phyloP scores from a whole-genome alignment of 345 rosid species.

The Populus davidiana region DNA sequence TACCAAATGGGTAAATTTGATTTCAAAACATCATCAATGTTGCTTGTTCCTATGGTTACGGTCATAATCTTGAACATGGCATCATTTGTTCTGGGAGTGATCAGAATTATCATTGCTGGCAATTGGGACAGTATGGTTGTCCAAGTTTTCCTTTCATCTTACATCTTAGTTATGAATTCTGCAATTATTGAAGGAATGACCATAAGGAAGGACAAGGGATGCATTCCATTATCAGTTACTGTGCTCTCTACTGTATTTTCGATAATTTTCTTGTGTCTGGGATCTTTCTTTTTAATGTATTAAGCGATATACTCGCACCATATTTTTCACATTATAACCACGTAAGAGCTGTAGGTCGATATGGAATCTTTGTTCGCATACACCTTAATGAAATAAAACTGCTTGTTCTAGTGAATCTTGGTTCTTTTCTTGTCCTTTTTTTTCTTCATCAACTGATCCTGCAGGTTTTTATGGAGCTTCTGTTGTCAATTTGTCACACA shows the following conservation, averaged over 20 bases:
- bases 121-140: slow-evolving; percentile 15
- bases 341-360: too few relatives aligned
- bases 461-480: too few relatives aligned
- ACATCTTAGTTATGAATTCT: slow-evolving; percentile 29
- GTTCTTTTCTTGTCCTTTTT: too few relatives aligned
- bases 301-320: not conserved
- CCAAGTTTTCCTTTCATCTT: slow-evolving; percentile 33
- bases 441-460: too few relatives aligned
- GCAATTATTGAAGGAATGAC: slow-evolving; percentile 46
- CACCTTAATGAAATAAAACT: too few relatives aligned
- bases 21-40: slow-evolving; percentile 32
- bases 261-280: slow-evolving; percentile 15
- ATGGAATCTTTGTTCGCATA: too few relatives aligned
- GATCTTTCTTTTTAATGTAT: slow-evolving; percentile 26
- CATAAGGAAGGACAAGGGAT: slow-evolving; percentile 40
- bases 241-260: slow-evolving; percentile 16
- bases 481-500: too few relatives aligned
- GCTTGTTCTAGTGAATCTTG: too few relatives aligned
- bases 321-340: not conserved
- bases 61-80: slow-evolving; percentile 28
- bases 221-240: slow-evolving; percentile 28
- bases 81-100: slow-evolving; percentile 23
- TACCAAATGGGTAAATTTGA: slow-evolving; percentile 38
- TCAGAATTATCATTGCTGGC: slow-evolving; percentile 21
- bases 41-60: slow-evolving; percentile 38